A percentile compares a stretch with the other conserved stretches of the same genome.
phyloP scores from a whole-genome alignment of 768 basidiomycete genomes.

The Kwoniella mangroviensis region DNA sequence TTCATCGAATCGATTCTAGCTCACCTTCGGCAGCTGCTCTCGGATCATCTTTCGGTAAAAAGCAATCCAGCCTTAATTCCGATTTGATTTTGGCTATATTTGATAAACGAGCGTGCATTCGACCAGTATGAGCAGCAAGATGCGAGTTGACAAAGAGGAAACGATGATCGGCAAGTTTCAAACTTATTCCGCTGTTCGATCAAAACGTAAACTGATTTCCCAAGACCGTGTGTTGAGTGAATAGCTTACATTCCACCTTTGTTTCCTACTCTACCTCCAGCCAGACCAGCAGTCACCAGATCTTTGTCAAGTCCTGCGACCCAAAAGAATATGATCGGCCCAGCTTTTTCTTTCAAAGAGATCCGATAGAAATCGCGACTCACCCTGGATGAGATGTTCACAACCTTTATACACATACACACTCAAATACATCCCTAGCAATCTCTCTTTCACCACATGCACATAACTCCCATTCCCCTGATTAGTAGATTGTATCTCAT shows the following conservation, averaged over 20 bases:
- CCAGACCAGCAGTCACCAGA: conserved; percentile 83
- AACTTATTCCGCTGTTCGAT: conserved; percentile 67
- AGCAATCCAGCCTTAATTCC: conserved; percentile 79
- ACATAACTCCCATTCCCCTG: conserved; percentile 72
- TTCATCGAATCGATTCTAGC: not conserved
- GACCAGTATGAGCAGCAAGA: conserved; percentile 66
- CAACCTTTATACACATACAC: conserved; percentile 58
- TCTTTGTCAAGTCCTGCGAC: conserved; percentile 71
- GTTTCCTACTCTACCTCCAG: conserved; percentile 89
- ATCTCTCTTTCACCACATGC: conserved; percentile 81
- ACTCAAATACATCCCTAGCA: conserved; percentile 64
- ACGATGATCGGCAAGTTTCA: conserved; percentile 79
- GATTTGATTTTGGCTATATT: conserved; percentile 88
- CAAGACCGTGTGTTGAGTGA: too few relatives aligned
- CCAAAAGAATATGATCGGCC: not conserved
- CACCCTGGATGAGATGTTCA: conserved; percentile 56
- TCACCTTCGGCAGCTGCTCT: conserved; percentile 19
- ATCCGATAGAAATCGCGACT: not conserved
- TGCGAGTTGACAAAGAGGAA: conserved; percentile 91
- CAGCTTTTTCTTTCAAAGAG: not conserved
- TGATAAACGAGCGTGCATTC: conserved; percentile 72
- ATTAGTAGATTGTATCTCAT: conserved; percentile 20
- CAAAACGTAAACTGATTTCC: not conserved
- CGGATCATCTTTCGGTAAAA: conserved; percentile 61
- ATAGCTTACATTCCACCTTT: conserved; percentile 73